These are phyloP conservation scores for Pythium rhizo-oryzae DNA, from an alignment of 352 stramenopile species.

Conservation along the genomic window DNA sequence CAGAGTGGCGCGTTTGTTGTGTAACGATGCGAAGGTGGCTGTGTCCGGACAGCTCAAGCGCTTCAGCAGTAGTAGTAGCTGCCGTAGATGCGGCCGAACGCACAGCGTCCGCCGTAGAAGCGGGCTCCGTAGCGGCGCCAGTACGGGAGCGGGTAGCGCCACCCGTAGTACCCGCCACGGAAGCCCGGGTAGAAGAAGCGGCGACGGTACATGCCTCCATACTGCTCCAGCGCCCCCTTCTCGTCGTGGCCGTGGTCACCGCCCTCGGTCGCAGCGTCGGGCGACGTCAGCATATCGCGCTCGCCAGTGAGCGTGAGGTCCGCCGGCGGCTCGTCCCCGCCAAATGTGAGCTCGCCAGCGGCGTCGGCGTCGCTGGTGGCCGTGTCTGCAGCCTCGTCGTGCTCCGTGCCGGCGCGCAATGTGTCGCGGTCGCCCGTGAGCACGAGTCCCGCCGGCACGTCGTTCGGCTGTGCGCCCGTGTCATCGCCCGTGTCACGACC, in stretches of 20 bases:
- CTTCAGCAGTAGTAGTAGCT: slow-evolving; percentile 49
- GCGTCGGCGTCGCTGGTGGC: background rate
- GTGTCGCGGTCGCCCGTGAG: background rate
- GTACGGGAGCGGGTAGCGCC: slow-evolving; percentile 44
- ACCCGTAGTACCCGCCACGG: slow-evolving; percentile 40
- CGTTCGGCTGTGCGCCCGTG: background rate
- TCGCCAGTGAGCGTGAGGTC: slow-evolving; percentile 23
- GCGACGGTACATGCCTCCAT: slow-evolving; percentile 18
- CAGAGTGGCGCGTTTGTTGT: no score
- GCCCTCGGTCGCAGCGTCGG: slow-evolving; percentile 7
- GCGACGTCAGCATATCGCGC: slow-evolving; percentile 9
- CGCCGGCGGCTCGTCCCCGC: background rate
- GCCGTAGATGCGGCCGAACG: slow-evolving; percentile 39
- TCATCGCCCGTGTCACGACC: no score
- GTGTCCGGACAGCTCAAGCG: background rate
- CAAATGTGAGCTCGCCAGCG: background rate
- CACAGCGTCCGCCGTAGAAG: slow-evolving; percentile 34
- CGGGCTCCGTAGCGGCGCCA: slow-evolving; percentile 42
- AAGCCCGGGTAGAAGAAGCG: slow-evolving; percentile 39
- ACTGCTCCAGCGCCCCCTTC: slow-evolving; percentile 3
- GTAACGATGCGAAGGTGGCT: no score
- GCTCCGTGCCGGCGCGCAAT: slow-evolving; percentile 13
- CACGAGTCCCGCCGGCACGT: slow-evolving; percentile 6
- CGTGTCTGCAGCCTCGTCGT: slow-evolving; percentile 4
- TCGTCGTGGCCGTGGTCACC: background rate